Percentiles rank a stretch among this genome's conserved stretches.
Evolutionary conservation across 2,329 filamentous ascomycete genomes (phyloP).

Genomic region (Fusarium tricinctum): DNA sequence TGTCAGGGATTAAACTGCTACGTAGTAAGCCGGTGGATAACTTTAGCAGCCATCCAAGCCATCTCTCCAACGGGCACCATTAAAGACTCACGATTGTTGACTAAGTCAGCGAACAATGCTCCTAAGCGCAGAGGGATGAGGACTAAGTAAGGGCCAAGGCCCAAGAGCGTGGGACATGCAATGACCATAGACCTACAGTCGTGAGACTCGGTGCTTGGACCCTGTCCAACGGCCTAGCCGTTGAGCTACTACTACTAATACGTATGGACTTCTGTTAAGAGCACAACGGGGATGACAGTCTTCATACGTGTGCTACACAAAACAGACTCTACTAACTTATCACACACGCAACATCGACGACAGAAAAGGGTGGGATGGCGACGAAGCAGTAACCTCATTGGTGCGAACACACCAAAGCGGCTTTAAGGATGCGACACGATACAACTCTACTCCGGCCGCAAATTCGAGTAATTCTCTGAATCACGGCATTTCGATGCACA

Average conservation of each 20-base stretch:
- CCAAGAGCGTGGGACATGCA: constrained; percentile 34
- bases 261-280: constrained; percentile 16
- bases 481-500: too few relatives aligned
- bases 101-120: constrained; percentile 8
- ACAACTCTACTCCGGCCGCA: too few relatives aligned
- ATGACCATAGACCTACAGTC: constrained; percentile 13
- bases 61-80: constrained; percentile 20
- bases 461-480: too few relatives aligned
- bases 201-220: constrained; percentile 31
- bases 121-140: constrained; percentile 7
- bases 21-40: constrained; percentile 12
- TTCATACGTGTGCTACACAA: constrained; percentile 38
- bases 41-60: constrained; percentile 35
- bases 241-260: constrained; percentile 10
- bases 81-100: constrained; percentile 4
- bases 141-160: too few relatives aligned
- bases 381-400: not conserved
- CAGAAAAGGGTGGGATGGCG: constrained; percentile 18
- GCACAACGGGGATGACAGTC: constrained; percentile 33
- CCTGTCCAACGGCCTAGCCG: constrained; percentile 25
- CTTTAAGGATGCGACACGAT: constrained; percentile 2
- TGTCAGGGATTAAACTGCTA: constrained; percentile 34
- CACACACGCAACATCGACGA: constrained; percentile 26
- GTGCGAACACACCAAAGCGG: not conserved
- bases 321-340: not conserved